Evolutionary conservation across 345 rosid species (phyloP), one percentile per base, ranked within the genome.

Genomic region (Orychophragmus violaceus): DNA sequence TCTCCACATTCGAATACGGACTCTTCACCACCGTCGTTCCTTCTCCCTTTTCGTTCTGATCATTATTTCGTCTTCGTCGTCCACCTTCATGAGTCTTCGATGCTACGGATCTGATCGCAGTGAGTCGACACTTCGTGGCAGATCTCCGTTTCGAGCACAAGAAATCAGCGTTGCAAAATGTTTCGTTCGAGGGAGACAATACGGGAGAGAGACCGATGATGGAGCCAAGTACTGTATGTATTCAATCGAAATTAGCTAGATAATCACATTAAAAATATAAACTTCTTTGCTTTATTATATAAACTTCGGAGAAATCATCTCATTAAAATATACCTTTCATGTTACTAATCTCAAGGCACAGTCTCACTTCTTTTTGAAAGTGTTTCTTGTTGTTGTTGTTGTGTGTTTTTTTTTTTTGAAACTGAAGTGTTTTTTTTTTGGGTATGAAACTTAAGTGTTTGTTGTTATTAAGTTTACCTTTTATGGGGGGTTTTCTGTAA

Each of bases 1-100:
- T 9, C 1, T 45, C 75, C 0, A 32, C 59, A 14, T 63, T 69
- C 3, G 59, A 65, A 22, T 76, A 68, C 25, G 74, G 58, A 39
- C 59, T 64, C 66, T 30, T 25, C 36, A 21, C 58, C 23, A 49
- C 18, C 9, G 12, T 45, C 16, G 4, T 0, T 30, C 10, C 35
- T 3, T 11, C 35, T 7, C 17, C 54, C 1, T 45, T 4, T 50
- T 51, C 61, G 22, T 42, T 18, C 4, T 44, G 36, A 18, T n/a
- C n/a, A n/a, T 42, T 44, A 41, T 54, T 54, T 23, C 14, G 3
- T 61, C 9, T 41, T 10, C 25, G 9, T 25, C 23, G 24, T 29
- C 42, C 10, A 54, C 62, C 39, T 27, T n/a, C 51, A 25, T 24
- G 46, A 24, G 4, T 3, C 1, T 8, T 45, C 0, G 50, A 17